phyloP scores from a whole-genome alignment of 257 asterid genomes.

The Fraxinus quadrangulata region DNA sequence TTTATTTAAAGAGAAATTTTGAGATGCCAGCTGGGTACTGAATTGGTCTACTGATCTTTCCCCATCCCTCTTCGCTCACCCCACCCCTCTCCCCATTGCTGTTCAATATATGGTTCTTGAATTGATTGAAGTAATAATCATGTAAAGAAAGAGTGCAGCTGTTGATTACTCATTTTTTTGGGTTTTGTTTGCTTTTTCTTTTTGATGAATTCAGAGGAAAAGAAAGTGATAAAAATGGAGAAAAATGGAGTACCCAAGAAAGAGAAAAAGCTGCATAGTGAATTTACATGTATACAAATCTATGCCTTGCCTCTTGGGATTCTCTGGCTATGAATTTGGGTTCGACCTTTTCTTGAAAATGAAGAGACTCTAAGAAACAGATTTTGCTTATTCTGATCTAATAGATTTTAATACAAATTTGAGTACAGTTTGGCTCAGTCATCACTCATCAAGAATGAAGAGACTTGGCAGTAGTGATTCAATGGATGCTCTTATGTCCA shows the following conservation, averaged over 20 bases:
- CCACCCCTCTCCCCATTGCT: background rate
- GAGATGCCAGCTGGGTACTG: slow-evolving; percentile 19
- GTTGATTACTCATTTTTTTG: background rate
- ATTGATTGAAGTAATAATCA: slow-evolving; percentile 15
- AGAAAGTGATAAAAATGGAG: background rate
- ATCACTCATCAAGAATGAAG: slow-evolving; percentile 8
- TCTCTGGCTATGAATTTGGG: slow-evolving; percentile 1
- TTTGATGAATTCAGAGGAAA: background rate
- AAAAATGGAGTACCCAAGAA: slow-evolving; percentile 11
- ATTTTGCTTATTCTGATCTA: background rate
- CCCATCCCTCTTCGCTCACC: background rate
- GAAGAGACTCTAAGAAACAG: background rate
- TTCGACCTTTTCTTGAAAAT: background rate
- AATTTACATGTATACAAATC: slow-evolving; percentile 11
- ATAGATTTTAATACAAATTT: background rate
- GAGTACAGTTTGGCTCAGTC: background rate
- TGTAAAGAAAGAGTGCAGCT: slow-evolving; percentile 2
- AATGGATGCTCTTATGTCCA: slow-evolving; percentile 33
- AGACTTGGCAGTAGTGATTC: slow-evolving; percentile 17
- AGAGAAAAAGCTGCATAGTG: slow-evolving; percentile 10
- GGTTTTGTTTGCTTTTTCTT: background rate
- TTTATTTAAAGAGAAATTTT: slow-evolving; percentile 27
- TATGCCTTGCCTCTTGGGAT: slow-evolving; percentile 3
- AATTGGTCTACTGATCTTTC: background rate
- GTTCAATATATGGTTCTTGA: slow-evolving; percentile 2